Evolutionary conservation across 345 rosid species (phyloP).

Genomic region (Balakata baccata): DNA sequence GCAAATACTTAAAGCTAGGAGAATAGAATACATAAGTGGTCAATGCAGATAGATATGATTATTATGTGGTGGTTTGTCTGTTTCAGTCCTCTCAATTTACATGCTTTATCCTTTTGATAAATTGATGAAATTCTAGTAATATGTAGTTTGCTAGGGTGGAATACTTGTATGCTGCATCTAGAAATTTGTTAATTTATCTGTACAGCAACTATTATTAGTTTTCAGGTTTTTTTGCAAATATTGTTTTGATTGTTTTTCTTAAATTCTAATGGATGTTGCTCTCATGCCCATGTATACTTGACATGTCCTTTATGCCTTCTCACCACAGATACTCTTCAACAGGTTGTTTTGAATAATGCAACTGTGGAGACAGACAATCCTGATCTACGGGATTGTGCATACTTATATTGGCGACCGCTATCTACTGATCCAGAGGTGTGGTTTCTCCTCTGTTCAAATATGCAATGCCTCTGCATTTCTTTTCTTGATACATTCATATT

Average conservation of each 20-base stretch:
- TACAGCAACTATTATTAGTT: not conserved
- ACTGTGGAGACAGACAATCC: constrained; percentile 99
- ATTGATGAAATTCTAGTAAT: not conserved
- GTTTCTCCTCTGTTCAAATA: constrained; percentile 10
- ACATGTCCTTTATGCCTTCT: not conserved
- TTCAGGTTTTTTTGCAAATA: not conserved
- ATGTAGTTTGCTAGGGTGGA: not conserved
- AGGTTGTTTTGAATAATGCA: constrained; percentile 98
- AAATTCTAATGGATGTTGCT: not conserved
- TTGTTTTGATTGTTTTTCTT: not conserved
- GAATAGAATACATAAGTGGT: not conserved
- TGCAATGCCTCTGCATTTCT: not conserved
- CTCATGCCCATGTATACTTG: not conserved
- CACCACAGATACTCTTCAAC: constrained; percentile 16
- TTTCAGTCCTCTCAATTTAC: not conserved
- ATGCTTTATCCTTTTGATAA: not conserved
- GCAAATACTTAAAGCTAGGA: not conserved
- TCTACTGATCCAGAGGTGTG: constrained; percentile 99
- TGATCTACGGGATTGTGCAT: constrained; percentile 96
- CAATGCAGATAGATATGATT: not conserved
- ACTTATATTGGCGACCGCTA: constrained; percentile 95
- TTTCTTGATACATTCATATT: not conserved
- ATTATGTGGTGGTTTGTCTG: not conserved
- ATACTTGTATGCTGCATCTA: not conserved
- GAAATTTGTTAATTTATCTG: not conserved